phyloP scores from a whole-genome alignment of 75 land plant species.

The Pseudotsuga menziesii region DNA sequence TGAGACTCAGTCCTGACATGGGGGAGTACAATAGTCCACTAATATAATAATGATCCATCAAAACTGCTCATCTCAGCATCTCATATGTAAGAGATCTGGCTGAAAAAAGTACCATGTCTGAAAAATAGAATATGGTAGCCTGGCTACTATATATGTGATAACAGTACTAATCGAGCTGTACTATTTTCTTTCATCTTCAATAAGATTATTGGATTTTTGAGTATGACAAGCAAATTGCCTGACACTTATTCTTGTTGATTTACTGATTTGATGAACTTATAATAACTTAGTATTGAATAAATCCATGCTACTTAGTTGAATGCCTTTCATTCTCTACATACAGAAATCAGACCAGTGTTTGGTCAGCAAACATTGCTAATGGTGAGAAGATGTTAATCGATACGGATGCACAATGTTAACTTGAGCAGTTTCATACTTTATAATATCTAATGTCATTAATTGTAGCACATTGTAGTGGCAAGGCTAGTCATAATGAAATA shows the following conservation, averaged over 20 bases:
- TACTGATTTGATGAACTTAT: not conserved
- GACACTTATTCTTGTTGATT: conserved; percentile 2
- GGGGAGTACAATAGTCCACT: too few relatives aligned
- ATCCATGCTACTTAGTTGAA: not conserved
- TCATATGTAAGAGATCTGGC: too few relatives aligned
- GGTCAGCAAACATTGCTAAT: not conserved
- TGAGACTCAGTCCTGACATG: too few relatives aligned
- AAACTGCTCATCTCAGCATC: too few relatives aligned
- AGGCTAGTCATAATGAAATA: too few relatives aligned
- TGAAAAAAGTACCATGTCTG: too few relatives aligned
- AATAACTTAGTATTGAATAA: too few relatives aligned
- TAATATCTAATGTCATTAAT: not conserved
- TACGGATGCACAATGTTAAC: not conserved
- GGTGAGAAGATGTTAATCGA: not conserved
- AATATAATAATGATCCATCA: too few relatives aligned
- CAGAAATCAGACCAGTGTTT: not conserved
- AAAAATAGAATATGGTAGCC: too few relatives aligned
- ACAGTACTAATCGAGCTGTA: too few relatives aligned
- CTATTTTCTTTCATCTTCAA: too few relatives aligned
- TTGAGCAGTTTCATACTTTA: not conserved
- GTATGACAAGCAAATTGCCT: not conserved
- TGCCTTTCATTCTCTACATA: not conserved
- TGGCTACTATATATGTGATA: too few relatives aligned
- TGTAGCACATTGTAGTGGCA: not conserved
- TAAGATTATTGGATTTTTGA: not conserved